phyloP scores from a whole-genome alignment of 2,329 filamentous ascomycete species.

The Colletotrichum ledebouriae region DNA sequence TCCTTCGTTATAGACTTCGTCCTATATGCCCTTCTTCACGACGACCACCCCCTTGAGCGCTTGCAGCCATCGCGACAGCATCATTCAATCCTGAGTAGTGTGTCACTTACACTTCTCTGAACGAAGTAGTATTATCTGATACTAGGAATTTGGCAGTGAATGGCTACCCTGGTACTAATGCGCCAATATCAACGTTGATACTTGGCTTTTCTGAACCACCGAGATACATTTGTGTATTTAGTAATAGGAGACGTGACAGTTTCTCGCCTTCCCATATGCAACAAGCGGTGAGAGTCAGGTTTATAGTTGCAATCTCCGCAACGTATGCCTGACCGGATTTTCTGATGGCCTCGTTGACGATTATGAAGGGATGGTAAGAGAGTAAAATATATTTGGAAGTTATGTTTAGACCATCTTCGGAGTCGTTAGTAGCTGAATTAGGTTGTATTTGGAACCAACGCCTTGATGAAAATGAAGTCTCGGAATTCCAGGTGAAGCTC shows the following conservation, averaged over 20 bases:
- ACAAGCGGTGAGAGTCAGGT: slow-evolving; percentile 12
- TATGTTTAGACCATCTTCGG: slow-evolving; percentile 20
- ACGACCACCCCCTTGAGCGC: no score
- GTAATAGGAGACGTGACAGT: background rate
- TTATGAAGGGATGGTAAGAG: slow-evolving; percentile 8
- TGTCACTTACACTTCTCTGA: slow-evolving; percentile 3
- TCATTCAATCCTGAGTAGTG: background rate
- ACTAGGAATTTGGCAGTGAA: background rate
- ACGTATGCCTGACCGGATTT: slow-evolving; percentile 8
- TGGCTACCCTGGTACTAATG: background rate
- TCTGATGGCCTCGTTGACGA: slow-evolving; percentile 21
- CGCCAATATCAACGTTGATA: background rate
- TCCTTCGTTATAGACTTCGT: no score
- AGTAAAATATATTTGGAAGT: slow-evolving; percentile 1
- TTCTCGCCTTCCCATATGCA: slow-evolving; percentile 7
- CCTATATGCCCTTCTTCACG: no score
- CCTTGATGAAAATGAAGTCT: slow-evolving; percentile 21
- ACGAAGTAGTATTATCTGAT: background rate
- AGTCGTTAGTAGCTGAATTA: slow-evolving; percentile 11
- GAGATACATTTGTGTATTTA: slow-evolving; percentile 16
- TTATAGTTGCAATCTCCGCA: slow-evolving; percentile 6
- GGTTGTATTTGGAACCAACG: slow-evolving; percentile 14
- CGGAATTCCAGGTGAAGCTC: background rate
- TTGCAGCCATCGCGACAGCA: no score
- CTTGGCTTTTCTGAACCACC: slow-evolving; percentile 4